Conservation (phyloP, 2,329 filamentous ascomycete genomes). For the Fusarium dlaminii region DNA sequence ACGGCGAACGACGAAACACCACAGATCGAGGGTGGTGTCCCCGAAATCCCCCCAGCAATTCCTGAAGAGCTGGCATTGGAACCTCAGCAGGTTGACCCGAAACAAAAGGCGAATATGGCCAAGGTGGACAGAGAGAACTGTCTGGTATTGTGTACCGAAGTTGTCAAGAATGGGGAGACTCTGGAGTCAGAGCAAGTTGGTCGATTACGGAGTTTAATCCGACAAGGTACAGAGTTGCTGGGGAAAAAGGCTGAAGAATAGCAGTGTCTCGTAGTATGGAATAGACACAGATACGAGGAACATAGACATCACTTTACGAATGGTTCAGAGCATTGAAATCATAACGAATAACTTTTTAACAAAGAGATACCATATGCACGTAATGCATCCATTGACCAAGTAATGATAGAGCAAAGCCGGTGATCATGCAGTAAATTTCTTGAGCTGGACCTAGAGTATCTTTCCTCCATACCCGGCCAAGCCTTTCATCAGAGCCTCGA, state of each 20-base stretch:
- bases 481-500: constrained; percentile 50
- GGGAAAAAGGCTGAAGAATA: constrained; percentile 39
- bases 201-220: constrained; percentile 60
- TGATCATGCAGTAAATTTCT: constrained; percentile 56
- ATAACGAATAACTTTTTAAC: constrained; percentile 34
- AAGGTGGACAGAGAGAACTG: constrained; percentile 69
- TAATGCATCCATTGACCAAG: constrained; percentile 45
- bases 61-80: constrained; percentile 53
- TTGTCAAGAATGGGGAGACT: constrained; percentile 57
- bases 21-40: constrained; percentile 28
- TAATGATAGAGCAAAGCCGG: constrained; percentile 48
- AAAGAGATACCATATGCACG: constrained; percentile 32
- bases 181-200: constrained; percentile 52
- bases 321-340: not conserved
- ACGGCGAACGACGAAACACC: constrained; percentile 22
- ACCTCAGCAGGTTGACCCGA: constrained; percentile 58
- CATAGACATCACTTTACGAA: constrained; percentile 1
- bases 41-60: constrained; percentile 22
- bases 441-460: constrained; percentile 54
- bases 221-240: constrained; percentile 59
- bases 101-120: constrained; percentile 55
- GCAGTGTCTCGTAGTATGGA: not conserved
- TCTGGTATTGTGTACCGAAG: constrained; percentile 65
- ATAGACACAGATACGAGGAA: not conserved
- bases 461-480: constrained; percentile 50